Base-by-base conservation (phyloP, 208 protist genomes). In the Angomonas deanei region DNA sequence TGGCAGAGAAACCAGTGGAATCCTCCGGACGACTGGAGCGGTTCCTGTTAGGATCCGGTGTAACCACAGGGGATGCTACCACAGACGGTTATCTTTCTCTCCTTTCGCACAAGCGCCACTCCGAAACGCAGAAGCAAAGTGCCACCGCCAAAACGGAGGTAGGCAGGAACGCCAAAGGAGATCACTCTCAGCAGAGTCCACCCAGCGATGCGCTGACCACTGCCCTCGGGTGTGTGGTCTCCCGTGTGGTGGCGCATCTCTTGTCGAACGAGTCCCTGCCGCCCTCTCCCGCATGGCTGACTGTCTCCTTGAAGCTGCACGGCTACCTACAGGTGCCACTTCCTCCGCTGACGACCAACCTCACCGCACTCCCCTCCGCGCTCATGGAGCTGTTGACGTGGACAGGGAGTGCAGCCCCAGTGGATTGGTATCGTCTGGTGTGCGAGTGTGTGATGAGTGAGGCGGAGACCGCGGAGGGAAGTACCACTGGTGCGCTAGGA, bases 91-190 rank as follows among this genome's bases (percentile, higher is more conserved):
- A 82, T 56, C 54, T 77, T 21, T 38, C 13, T 31, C 60, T 61
- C 17, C 55, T 74, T 39, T 72, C 73, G 32, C 55, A 74, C 46
- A 66, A 54, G 10, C 66, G 78, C 1, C 66, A 68, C 46, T 24
- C 61, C 13, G 49, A 61, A 30, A 33, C 28, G 26, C 42, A 61
- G 27, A 36, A 58, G 11, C 38, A 58, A 46, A 13, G n/a, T n/a
- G n/a, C n/a, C n/a, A n/a, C n/a, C n/a, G n/a, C 30, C 6, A 26
- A 55, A 30, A 48, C 49, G 32, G 64, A 53, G 21, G 67, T 80
- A 27, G 80, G 80, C n/a, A 75, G 80, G 11, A 76, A 76, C 33
- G 75, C 66, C 39, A 79, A 70, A 58, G 70, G 50, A 60, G n/a
- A 49, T 32, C 42, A 70, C 64, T 59, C 48, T 52, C 27, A 49